Conservation (phyloP, 225 moss, liverwort and hornwort species). For the Pseudisothecium myosuroides region DNA sequence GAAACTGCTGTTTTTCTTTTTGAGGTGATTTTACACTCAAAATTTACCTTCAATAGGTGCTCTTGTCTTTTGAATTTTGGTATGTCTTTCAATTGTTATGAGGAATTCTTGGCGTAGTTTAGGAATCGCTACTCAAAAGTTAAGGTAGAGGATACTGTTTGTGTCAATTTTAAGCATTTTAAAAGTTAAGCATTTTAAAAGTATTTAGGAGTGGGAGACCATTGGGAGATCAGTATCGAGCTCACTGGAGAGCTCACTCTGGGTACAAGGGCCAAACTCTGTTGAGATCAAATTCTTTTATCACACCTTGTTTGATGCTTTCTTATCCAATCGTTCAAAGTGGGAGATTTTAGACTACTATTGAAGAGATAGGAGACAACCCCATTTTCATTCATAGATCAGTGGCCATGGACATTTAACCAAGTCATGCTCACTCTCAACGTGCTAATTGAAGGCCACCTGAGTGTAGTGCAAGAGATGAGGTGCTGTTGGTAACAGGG, state of each 20-base stretch:
- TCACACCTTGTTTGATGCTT: not conserved
- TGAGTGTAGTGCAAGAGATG: not conserved
- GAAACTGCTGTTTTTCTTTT: not conserved
- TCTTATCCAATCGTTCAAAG: not conserved
- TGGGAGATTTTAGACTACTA: not conserved
- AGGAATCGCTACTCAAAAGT: not conserved
- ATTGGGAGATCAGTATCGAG: not conserved
- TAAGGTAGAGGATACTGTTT: not conserved
- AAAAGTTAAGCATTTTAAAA: not conserved
- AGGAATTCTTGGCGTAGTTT: not conserved
- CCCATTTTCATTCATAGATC: not conserved
- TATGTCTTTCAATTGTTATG: not conserved
- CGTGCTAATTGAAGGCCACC: not conserved
- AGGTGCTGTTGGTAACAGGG: not conserved
- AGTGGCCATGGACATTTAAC: not conserved
- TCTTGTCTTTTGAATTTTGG: not conserved
- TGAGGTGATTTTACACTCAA: not conserved
- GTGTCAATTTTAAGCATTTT: not conserved
- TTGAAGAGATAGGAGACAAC: not conserved
- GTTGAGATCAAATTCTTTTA: not conserved
- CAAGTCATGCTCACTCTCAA: not conserved
- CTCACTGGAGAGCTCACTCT: not conserved
- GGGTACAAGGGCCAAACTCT: not conserved
- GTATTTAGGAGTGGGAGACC: not conserved
- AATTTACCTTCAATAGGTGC: not conserved